Evolutionary conservation across 345 rosid genomes (phyloP).

Genomic region (Brassica nigra): DNA sequence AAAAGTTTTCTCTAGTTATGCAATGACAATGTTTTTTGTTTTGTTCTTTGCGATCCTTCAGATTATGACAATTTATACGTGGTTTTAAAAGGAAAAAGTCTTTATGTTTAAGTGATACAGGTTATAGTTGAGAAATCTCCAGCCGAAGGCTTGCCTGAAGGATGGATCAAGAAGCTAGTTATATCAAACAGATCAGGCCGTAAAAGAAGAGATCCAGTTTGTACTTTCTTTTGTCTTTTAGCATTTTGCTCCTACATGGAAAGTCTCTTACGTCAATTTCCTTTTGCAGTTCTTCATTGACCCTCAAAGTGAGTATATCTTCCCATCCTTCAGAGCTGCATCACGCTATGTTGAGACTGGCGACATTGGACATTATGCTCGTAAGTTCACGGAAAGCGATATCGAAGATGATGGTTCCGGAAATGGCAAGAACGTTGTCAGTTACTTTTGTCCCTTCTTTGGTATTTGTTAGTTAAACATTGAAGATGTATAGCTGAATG

Average conservation of each 20-base stretch:
- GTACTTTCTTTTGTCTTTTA: not conserved
- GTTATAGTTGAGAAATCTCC: slow-evolving; percentile 56
- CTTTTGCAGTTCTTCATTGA: slow-evolving; percentile 73
- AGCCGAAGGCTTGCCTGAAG: slow-evolving; percentile 77
- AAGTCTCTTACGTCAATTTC: not conserved
- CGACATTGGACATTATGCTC: slow-evolving; percentile 57
- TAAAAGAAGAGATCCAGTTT: not conserved
- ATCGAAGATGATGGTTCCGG: slow-evolving; percentile 41
- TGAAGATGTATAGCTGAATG: not conserved
- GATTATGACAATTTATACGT: not conserved
- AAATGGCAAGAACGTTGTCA: slow-evolving; percentile 53
- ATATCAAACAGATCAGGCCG: not conserved
- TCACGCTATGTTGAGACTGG: slow-evolving; percentile 76
- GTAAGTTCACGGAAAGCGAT: slow-evolving; percentile 52
- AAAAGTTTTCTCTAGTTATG: not conserved
- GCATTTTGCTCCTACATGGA: not conserved
- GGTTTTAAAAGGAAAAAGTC: slow-evolving; percentile 8
- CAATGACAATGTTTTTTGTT: not conserved
- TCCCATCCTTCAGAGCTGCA: slow-evolving; percentile 83
- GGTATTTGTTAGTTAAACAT: not conserved
- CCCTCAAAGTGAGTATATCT: slow-evolving; percentile 74
- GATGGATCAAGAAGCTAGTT: slow-evolving; percentile 75
- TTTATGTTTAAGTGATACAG: slow-evolving; percentile 52
- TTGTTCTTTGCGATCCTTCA: not conserved
- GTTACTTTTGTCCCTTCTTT: slow-evolving; percentile 25